Conservation (phyloP, 192 early-diverging fungal genomes). For the Anaeromyces robustus region DNA sequence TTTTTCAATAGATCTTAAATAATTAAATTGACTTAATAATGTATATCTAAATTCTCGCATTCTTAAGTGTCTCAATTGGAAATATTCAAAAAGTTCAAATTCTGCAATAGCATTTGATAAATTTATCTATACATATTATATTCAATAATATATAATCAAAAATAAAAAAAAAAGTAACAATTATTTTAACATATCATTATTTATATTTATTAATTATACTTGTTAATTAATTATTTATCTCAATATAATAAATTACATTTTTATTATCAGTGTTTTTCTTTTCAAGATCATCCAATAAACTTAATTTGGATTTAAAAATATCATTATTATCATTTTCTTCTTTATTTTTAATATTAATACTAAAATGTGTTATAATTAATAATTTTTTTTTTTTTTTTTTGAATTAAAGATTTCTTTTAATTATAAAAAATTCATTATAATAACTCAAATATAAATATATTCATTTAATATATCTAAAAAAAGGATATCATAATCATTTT, state of each 20-base stretch:
- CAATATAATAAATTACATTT: neutral
- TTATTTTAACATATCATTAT: no score
- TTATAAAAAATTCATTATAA: no score
- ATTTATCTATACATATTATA: neutral
- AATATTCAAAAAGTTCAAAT: neutral
- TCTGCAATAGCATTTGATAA: neutral
- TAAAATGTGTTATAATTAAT: no score
- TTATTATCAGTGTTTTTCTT: neutral
- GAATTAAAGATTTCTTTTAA: no score
- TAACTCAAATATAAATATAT: no score
- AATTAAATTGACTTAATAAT: neutral
- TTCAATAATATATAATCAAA: no score
- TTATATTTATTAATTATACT: no score
- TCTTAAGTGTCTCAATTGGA: neutral
- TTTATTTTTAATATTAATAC: neutral
- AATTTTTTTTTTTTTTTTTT: no score
- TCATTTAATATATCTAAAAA: no score
- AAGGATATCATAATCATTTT: neutral
- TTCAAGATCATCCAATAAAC: neutral
- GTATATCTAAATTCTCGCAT: neutral
- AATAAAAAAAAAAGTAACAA: no score
- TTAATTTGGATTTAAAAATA: neutral
- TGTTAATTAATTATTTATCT: no score
- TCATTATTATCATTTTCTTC: neutral
- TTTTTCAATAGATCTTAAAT: neutral